Base-by-base conservation (phyloP, 768 basidiomycete genomes). In the Boletus coccyginus region DNA sequence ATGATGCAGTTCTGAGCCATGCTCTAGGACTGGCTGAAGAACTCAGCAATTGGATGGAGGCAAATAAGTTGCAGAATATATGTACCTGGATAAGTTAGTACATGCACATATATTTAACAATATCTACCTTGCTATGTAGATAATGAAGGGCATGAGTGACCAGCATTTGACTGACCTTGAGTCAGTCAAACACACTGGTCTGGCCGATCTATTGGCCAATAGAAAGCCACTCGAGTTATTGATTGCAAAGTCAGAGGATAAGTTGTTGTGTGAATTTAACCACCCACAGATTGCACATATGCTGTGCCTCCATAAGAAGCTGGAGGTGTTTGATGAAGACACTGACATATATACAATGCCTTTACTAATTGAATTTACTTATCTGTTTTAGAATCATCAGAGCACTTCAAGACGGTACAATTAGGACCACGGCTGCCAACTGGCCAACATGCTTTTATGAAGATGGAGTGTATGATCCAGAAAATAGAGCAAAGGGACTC, bases 381-480 rank as follows among this genome's bases (percentile, higher is more conserved):
- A 50, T 17, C 41, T 32, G 5, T 42, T 38, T 36, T 36, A 52
- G 50, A 1, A 53, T 48, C 9, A 48, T 53, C 1, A 2, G 0
- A 2, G 46, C 40, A 11, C 46, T 57, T 3, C 40, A 57, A 44
- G 35, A 48, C 0, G 29, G 41, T 6, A 5, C 0, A 1, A 38
- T 47, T 7, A 39, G 31, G 7, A 17, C 35, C 5, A 47, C 10
- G 1, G 41, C 56, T 0, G 3, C 10, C 3, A 57, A 52, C 16
- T 57, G 51, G 51, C 56, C 35, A 3, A 53, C 36, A 0, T 32
- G 19, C 19, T 57, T 57, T 29, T 57, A 57, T 9, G 31, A 5
- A 7, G 56, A 53, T 0, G 41, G 10, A 11, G 35, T 53, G 0
- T 52, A 57, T 21, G 46, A 57, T 16, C 46, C 40, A 0, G 21